A percentile compares a stretch with the other conserved stretches of the same genome.
These are phyloP conservation scores for Elsinoe australis DNA, from an alignment of 2,329 filamentous ascomycete species.

Conservation along the genomic window DNA sequence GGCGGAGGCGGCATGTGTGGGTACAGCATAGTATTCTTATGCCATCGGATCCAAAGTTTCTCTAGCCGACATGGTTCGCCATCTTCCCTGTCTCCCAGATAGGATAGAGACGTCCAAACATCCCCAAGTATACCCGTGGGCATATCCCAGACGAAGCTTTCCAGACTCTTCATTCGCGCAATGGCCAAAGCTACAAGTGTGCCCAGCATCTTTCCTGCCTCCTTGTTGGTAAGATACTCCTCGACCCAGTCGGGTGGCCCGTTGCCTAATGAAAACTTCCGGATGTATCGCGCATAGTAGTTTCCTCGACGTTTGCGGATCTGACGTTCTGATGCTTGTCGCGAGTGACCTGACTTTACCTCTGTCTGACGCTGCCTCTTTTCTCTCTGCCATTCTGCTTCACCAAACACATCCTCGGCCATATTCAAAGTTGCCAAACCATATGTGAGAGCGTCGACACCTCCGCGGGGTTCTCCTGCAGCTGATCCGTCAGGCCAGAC, in stretches of 20 bases:
- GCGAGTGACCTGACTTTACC: neutral
- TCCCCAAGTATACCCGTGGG: constrained; percentile 74
- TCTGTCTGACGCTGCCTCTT: constrained; percentile 21
- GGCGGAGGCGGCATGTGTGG: constrained; percentile 20
- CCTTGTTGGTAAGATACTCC: constrained; percentile 74
- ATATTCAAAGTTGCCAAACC: constrained; percentile 73
- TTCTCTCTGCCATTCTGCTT: constrained; percentile 36
- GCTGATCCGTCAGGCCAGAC: constrained; percentile 71
- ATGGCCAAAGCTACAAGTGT: constrained; percentile 71
- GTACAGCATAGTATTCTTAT: constrained; percentile 49
- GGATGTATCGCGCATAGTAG: constrained; percentile 68
- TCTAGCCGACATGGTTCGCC: constrained; percentile 60
- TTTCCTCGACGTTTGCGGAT: constrained; percentile 52
- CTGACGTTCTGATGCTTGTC: neutral
- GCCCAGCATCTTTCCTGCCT: constrained; percentile 81
- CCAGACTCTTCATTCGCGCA: constrained; percentile 73
- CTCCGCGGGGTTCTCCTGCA: constrained; percentile 57
- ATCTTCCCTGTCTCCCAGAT: constrained; percentile 54
- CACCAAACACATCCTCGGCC: constrained; percentile 55
- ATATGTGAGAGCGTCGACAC: constrained; percentile 76
- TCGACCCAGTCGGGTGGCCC: constrained; percentile 70
- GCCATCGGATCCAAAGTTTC: constrained; percentile 73
- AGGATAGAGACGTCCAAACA: constrained; percentile 71
- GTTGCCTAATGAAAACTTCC: constrained; percentile 79
- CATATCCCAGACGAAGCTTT: constrained; percentile 84